phyloP scores from a whole-genome alignment of 1,284 basidiomycete genomes.

The Cryptococcus sp. region DNA sequence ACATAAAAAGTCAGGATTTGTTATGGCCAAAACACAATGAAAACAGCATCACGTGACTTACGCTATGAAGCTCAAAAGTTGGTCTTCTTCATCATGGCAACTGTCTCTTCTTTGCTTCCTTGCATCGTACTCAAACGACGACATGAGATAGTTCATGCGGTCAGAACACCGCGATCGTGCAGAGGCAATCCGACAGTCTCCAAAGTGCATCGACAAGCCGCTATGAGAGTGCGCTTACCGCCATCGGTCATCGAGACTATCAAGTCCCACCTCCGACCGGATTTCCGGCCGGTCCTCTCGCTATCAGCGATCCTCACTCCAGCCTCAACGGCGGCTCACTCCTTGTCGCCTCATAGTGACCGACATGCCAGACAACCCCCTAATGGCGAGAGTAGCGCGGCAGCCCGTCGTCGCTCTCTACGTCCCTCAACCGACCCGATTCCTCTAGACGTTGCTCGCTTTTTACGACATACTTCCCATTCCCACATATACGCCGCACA shows the following conservation, averaged over 20 bases:
- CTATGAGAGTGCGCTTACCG: constrained; percentile 17
- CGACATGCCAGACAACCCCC: neutral
- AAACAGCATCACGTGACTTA: too few relatives aligned
- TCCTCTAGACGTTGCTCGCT: neutral
- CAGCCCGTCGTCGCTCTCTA: neutral
- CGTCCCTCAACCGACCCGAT: neutral
- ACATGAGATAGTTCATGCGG: too few relatives aligned
- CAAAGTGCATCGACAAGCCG: too few relatives aligned
- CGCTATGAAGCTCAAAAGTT: too few relatives aligned
- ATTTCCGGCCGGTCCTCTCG: constrained; percentile 12
- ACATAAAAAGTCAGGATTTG: too few relatives aligned
- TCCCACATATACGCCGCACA: constrained; percentile 5
- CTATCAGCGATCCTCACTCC: constrained; percentile 3
- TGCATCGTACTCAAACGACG: too few relatives aligned
- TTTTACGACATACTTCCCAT: constrained; percentile 1
- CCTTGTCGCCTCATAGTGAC: neutral
- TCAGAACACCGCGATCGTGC: too few relatives aligned
- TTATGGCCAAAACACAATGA: too few relatives aligned
- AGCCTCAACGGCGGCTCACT: neutral
- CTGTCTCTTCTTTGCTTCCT: neutral
- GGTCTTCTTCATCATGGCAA: constrained; percentile 1
- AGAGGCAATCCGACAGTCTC: too few relatives aligned
- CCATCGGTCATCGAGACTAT: constrained; percentile 14
- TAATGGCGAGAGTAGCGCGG: neutral
- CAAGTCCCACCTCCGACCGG: constrained; percentile 14